phyloP scores from a whole-genome alignment of 305 asterid species.

The Fraxinus ornus region DNA sequence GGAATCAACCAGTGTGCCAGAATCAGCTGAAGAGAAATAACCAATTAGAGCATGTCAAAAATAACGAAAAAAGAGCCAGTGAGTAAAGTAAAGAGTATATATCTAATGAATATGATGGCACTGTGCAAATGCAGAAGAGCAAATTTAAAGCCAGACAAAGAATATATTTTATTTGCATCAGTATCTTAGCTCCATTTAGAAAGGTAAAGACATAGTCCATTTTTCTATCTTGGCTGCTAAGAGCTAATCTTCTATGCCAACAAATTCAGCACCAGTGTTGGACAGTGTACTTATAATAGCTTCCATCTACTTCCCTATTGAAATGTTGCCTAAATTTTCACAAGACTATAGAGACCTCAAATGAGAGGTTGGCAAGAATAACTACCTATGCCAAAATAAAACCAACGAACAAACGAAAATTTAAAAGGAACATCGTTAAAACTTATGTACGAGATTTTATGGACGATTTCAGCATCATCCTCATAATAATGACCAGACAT shows the following conservation, averaged over 20 bases:
- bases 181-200: slow-evolving; percentile 3
- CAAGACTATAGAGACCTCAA: background rate
- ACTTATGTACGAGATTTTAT: background rate
- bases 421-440: background rate
- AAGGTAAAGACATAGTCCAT: slow-evolving; percentile 1
- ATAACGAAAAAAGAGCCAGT: slow-evolving; percentile 6
- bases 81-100: background rate
- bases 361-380: background rate
- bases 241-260: background rate
- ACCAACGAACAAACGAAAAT: background rate
- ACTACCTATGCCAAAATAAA: background rate
- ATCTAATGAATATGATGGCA: slow-evolving; percentile 10
- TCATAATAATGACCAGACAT: background rate
- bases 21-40: slow-evolving; percentile 57
- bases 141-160: slow-evolving; percentile 3
- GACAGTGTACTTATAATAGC: background rate
- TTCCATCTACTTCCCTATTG: slow-evolving; percentile 10
- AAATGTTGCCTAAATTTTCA: slow-evolving; percentile 5
- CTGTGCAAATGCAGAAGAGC: slow-evolving; percentile 17
- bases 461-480: background rate
- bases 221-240: background rate
- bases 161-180: slow-evolving; percentile 5
- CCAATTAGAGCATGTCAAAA: slow-evolving; percentile 24
- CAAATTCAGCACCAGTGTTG: slow-evolving; percentile 9
- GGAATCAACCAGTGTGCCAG: slow-evolving; percentile 82